Evolutionary conservation across 495 filamentous ascomycete species (phyloP).

Genomic region (Aspergillus ostianus): DNA sequence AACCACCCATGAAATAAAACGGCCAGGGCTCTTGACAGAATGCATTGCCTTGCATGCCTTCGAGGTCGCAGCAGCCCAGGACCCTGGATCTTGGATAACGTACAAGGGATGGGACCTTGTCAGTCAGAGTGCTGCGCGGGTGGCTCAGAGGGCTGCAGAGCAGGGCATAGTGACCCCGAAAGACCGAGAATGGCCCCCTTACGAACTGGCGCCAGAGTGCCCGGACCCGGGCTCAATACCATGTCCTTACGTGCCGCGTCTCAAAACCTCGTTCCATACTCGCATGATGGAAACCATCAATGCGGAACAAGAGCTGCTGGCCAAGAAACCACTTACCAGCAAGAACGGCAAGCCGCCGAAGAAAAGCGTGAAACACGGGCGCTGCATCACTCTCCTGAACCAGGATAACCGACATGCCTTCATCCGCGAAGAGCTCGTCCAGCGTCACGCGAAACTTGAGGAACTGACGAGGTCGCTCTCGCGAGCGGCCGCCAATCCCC

Average conservation of each 20-base stretch:
- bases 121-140: constrained; percentile 30
- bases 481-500: constrained; percentile 31
- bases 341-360: background rate
- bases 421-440: constrained; percentile 26
- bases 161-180: constrained; percentile 35
- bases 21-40: constrained; percentile 56
- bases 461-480: constrained; percentile 28
- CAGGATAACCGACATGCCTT: constrained; percentile 27
- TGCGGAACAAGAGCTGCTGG: constrained; percentile 4
- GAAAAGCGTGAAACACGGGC: constrained; percentile 1
- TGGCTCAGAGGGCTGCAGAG: constrained; percentile 35
- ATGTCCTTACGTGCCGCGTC: constrained; percentile 23
- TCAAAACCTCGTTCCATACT: constrained; percentile 20
- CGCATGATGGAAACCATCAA: constrained; percentile 15
- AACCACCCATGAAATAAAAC: constrained; percentile 47
- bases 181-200: constrained; percentile 29
- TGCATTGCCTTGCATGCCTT: constrained; percentile 46
- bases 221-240: constrained; percentile 13
- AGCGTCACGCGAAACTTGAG: constrained; percentile 28
- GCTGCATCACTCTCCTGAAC: constrained; percentile 31
- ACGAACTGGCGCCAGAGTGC: constrained; percentile 24
- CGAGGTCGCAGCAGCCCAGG: constrained; percentile 40
- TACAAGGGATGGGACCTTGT: constrained; percentile 32
- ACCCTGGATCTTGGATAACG: constrained; percentile 12
- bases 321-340: constrained; percentile 1